Evolutionary conservation across 208 protist genomes (phyloP), one percentile per base, ranked within the genome.

Genomic region (Leptomonas pyrrhocoris): DNA sequence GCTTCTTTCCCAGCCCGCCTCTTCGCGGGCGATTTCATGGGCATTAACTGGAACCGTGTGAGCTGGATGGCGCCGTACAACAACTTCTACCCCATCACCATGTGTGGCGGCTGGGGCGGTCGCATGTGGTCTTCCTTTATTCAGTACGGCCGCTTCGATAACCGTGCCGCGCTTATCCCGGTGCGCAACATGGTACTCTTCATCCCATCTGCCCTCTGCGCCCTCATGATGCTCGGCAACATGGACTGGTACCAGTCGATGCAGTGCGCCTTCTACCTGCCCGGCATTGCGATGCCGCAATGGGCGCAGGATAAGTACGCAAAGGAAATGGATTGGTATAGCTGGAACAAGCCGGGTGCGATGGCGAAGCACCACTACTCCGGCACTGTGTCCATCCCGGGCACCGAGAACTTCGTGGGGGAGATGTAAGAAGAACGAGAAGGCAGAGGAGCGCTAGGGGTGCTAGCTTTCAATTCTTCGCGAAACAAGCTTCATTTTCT

Each of bases 1-100:
- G 89, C 89, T 36, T 81, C 78, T 28, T 65, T 94, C 54, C 84
- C 86, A 4, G 84, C 83, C 36, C 89, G 89, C 70, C n/a, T 94
- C 27, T 84, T 94, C 45, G 86, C 89, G 15, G 86, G 89, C 16
- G 89, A 94, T 73, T 94, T 94, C 64, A 69, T 94, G 56, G 89
- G 89, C 40, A 77, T 94, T 66, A 94, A 94, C 83, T 94, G 89
- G 89, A 92, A 87, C 80, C 85, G 84, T 38, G 80, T 94, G 49
- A 86, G 80, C 42, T 94, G 89, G 89, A 94, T 94, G 89, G 89
- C 89, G 7, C 89, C 89, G 62, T 94, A 94, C 83, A 92, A 81
- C 72, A 94, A 94, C 85, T 92, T 94, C 68, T 94, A 94, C 77
- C 89, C 89, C 58, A 88, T 92, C 78, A 94, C 89, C 30, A 89